These are phyloP conservation scores for Solanum medicagineum DNA, from an alignment of 257 asterid species.

Conservation along the genomic window DNA sequence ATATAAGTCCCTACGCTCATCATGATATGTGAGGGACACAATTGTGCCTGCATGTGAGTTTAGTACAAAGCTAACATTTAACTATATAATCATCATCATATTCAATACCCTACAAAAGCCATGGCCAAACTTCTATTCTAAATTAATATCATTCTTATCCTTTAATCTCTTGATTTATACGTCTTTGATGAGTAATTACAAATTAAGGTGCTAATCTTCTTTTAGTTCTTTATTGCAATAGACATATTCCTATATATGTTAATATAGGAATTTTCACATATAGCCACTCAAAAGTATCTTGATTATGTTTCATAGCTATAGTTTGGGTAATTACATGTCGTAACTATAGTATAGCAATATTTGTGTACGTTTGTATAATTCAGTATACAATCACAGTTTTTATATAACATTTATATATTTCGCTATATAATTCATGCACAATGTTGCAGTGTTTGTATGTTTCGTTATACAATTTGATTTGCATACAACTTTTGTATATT, in stretches of 20 bases:
- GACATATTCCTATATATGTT: neutral
- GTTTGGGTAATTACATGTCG: too few relatives aligned
- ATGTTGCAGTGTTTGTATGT: too few relatives aligned
- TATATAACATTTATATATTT: too few relatives aligned
- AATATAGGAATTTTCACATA: neutral
- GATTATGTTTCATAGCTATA: too few relatives aligned
- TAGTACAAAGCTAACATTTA: neutral
- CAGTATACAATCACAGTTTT: too few relatives aligned
- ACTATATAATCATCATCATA: neutral
- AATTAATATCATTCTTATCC: conserved; percentile 2
- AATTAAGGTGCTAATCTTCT: neutral
- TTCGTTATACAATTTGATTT: too few relatives aligned
- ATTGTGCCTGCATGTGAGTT: conserved; percentile 44
- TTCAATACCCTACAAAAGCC: neutral
- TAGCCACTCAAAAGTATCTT: too few relatives aligned
- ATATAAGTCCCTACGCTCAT: conserved; percentile 24
- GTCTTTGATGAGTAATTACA: neutral
- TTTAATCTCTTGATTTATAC: neutral
- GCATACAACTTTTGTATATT: too few relatives aligned
- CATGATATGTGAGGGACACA: conserved; percentile 27
- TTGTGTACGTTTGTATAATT: too few relatives aligned
- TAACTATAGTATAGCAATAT: too few relatives aligned
- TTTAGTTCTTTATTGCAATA: neutral
- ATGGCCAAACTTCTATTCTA: conserved; percentile 7
- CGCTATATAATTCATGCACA: too few relatives aligned